phyloP scores from a whole-genome alignment of 192 early-diverging fungal species.

The Chytriomyces sp. region DNA sequence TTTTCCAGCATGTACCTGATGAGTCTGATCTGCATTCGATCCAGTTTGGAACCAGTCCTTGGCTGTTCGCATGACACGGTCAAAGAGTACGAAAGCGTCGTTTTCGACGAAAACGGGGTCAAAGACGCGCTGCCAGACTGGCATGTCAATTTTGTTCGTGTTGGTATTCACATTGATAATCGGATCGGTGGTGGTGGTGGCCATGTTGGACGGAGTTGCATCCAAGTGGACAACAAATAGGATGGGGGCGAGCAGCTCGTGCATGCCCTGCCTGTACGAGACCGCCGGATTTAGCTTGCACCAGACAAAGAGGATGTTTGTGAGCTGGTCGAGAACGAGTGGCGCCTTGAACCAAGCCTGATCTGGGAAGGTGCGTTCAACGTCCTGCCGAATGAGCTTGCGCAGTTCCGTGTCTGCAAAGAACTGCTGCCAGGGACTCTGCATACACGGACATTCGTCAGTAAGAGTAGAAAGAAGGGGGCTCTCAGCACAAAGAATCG shows the following conservation, averaged over 20 bases:
- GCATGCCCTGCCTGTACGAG: constrained; percentile 98
- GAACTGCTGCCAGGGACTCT: constrained; percentile 94
- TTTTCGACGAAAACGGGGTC: constrained; percentile 80
- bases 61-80: constrained; percentile 75
- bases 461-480: neutral
- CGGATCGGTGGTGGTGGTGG: too few relatives aligned
- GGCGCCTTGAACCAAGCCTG: constrained; percentile 73
- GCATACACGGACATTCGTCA: neutral
- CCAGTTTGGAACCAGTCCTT: constrained; percentile 88
- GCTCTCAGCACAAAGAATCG: neutral
- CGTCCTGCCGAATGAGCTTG: constrained; percentile 86
- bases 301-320: constrained; percentile 87
- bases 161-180: too few relatives aligned
- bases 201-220: constrained; percentile 37
- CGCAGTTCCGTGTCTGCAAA: constrained; percentile 85
- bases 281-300: constrained; percentile 84
- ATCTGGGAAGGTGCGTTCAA: constrained; percentile 94
- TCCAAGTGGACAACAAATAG: constrained; percentile 78
- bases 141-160: neutral
- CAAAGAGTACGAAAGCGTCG: constrained; percentile 83
- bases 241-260: constrained; percentile 88
- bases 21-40: neutral
- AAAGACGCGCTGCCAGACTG: constrained; percentile 46
- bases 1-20: too few relatives aligned
- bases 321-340: constrained; percentile 68